Percentiles rank a stretch among this genome's conserved stretches.
Evolutionary conservation across 2,329 filamentous ascomycete genomes (phyloP).

Genomic region (Dryadomyces quercivorus): DNA sequence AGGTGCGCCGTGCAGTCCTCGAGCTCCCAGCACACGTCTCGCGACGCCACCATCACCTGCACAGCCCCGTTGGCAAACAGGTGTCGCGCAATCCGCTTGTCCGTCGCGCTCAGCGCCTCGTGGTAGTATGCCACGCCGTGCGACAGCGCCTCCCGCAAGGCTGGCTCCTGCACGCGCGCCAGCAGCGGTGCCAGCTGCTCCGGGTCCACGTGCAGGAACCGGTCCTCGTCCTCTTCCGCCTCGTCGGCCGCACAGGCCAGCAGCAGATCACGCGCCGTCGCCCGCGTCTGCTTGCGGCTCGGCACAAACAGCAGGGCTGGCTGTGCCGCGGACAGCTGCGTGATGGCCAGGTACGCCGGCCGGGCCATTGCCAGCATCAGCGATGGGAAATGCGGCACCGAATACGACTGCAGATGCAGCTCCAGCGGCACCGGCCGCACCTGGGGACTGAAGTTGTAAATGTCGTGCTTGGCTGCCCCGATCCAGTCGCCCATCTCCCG

Average conservation of each 20-base stretch:
- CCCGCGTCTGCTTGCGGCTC: slow-evolving; percentile 81
- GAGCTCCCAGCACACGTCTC: slow-evolving; percentile 94
- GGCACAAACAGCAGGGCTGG: slow-evolving; percentile 88
- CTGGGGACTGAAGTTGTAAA: slow-evolving; percentile 96
- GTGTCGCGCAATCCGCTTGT: slow-evolving; percentile 89
- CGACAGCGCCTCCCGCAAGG: slow-evolving; percentile 75
- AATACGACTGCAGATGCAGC: slow-evolving; percentile 89
- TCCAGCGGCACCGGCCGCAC: slow-evolving; percentile 82
- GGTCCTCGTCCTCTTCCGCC: slow-evolving; percentile 53
- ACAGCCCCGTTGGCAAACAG: slow-evolving; percentile 83
- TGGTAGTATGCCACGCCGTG: slow-evolving; percentile 97
- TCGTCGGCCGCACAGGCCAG: slow-evolving; percentile 60
- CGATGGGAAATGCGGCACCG: slow-evolving; percentile 92
- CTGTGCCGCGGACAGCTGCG: slow-evolving; percentile 78
- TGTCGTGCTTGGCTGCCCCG: slow-evolving; percentile 92
- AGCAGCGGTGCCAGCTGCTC: slow-evolving; percentile 75
- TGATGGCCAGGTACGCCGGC: slow-evolving; percentile 79
- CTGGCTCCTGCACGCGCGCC: slow-evolving; percentile 71
- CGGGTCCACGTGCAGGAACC: slow-evolving; percentile 76
- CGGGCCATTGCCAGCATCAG: slow-evolving; percentile 98
- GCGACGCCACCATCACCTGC: slow-evolving; percentile 62
- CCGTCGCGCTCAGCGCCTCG: slow-evolving; percentile 76
- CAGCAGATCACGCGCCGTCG: slow-evolving; percentile 75
- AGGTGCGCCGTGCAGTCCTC: slow-evolving; percentile 69
- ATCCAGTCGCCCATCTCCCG: slow-evolving; percentile 96